These are phyloP conservation scores for Tausonia pullulans DNA, from an alignment of 1,284 basidiomycete species.

Conservation along the genomic window DNA sequence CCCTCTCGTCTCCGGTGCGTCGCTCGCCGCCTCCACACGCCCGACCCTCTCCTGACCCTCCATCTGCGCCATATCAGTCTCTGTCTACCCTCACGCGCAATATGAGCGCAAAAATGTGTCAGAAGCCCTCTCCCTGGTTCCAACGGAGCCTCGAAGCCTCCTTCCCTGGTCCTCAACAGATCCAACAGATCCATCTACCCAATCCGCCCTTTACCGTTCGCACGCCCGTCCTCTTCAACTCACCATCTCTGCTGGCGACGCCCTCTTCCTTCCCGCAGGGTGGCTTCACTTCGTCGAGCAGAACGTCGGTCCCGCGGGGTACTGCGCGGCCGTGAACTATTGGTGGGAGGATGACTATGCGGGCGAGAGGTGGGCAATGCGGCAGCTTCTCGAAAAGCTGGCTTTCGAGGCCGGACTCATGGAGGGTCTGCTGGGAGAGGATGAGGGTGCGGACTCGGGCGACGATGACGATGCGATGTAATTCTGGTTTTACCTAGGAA, in stretches of 20 bases:
- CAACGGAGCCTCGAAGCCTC: slow-evolving; percentile 42
- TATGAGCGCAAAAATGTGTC: slow-evolving; percentile 41
- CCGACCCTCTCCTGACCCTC: slow-evolving; percentile 17
- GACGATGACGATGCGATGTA: too few relatives aligned
- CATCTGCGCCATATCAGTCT: slow-evolving; percentile 40
- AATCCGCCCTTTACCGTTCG: slow-evolving; percentile 24
- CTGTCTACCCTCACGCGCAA: slow-evolving; percentile 54
- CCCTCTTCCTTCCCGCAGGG: slow-evolving; percentile 73
- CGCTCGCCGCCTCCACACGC: slow-evolving; percentile 6
- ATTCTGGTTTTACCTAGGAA: too few relatives aligned
- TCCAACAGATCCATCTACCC: slow-evolving; percentile 37
- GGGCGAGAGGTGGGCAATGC: slow-evolving; percentile 1
- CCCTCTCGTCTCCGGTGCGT: slow-evolving; percentile 62
- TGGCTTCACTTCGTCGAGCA: slow-evolving; percentile 86
- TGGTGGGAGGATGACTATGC: slow-evolving; percentile 54
- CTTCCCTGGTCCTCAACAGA: slow-evolving; percentile 61
- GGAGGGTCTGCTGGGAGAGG: too few relatives aligned
- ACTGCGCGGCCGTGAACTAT: slow-evolving; percentile 68
- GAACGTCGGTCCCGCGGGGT: slow-evolving; percentile 16
- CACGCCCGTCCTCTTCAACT: slow-evolving; percentile 54
- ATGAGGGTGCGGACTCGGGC: too few relatives aligned
- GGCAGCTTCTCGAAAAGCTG: slow-evolving; percentile 8
- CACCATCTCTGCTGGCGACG: slow-evolving; percentile 57
- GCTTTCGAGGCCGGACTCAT: background rate
- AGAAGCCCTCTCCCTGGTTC: slow-evolving; percentile 39